phyloP scores from a whole-genome alignment of 306 rosid species.

The Quercus bicolor region DNA sequence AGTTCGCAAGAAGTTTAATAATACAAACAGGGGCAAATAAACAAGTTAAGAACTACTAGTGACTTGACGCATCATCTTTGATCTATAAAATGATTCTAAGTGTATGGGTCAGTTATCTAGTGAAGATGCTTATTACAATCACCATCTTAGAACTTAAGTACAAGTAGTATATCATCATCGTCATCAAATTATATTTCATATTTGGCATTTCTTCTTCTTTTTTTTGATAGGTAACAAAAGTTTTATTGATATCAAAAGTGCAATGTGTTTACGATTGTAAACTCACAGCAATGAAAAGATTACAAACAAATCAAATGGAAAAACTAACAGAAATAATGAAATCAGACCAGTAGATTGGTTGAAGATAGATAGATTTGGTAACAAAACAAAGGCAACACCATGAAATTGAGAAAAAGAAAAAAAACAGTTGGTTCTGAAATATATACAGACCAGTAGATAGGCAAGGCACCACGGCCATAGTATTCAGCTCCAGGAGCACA shows the following conservation, averaged over 20 bases:
- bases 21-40: background rate
- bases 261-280: too few relatives aligned
- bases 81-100: background rate
- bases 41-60: background rate
- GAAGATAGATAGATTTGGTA: background rate
- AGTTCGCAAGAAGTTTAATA: background rate
- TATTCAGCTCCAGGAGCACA: conserved; percentile 86
- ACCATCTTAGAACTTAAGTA: background rate
- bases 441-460: conserved; percentile 72
- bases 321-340: too few relatives aligned
- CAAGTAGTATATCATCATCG: background rate
- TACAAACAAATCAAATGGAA: too few relatives aligned
- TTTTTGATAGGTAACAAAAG: too few relatives aligned
- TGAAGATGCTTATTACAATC: background rate
- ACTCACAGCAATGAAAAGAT: too few relatives aligned
- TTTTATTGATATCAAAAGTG: too few relatives aligned
- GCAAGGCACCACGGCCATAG: conserved; percentile 98
- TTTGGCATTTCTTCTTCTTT: background rate
- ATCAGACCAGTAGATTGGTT: background rate
- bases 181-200: background rate
- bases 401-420: background rate
- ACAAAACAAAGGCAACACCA: background rate
- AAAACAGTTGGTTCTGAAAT: background rate
- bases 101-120: background rate
- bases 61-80: background rate